A percentile compares a stretch with the other conserved stretches of the same genome.
These are phyloP conservation scores for Fusarium newnesense DNA, from an alignment of 2,329 filamentous ascomycete genomes.

Conservation along the genomic window DNA sequence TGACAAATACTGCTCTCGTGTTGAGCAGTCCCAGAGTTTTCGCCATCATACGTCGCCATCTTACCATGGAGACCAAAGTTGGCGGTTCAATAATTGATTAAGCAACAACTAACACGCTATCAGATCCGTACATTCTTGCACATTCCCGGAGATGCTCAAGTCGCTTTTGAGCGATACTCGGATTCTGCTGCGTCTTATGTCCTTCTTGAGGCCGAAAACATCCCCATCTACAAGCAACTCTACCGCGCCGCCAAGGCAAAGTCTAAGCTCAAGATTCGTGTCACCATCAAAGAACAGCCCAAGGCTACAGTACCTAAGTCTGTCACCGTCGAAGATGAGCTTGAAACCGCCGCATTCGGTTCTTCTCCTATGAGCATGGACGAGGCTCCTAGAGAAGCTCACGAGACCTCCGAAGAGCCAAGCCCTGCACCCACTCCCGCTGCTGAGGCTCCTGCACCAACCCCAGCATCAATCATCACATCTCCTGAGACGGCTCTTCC, in stretches of 20 bases:
- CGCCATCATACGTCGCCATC: neutral
- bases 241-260: slow-evolving; percentile 98
- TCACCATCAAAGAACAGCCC: slow-evolving; percentile 58
- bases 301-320: slow-evolving; percentile 49
- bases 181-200: slow-evolving; percentile 89
- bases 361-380: slow-evolving; percentile 18
- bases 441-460: slow-evolving; percentile 35
- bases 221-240: slow-evolving; percentile 93
- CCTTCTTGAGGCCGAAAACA: slow-evolving; percentile 79
- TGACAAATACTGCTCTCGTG: slow-evolving; percentile 12
- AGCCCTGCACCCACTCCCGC: slow-evolving; percentile 29
- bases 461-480: slow-evolving; percentile 21
- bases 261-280: slow-evolving; percentile 91
- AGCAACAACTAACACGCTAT: slow-evolving; percentile 24
- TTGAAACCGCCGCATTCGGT: slow-evolving; percentile 44
- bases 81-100: neutral
- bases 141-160: slow-evolving; percentile 52
- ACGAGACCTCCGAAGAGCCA: slow-evolving; percentile 22
- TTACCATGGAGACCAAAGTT: neutral
- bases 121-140: slow-evolving; percentile 52
- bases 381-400: slow-evolving; percentile 28
- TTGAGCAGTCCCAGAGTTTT: neutral
- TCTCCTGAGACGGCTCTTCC: slow-evolving; percentile 39
- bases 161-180: slow-evolving; percentile 89
- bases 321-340: slow-evolving; percentile 63